phyloP scores from a whole-genome alignment of 2,329 filamentous ascomycete genomes.

The Chaetomium sp. region DNA sequence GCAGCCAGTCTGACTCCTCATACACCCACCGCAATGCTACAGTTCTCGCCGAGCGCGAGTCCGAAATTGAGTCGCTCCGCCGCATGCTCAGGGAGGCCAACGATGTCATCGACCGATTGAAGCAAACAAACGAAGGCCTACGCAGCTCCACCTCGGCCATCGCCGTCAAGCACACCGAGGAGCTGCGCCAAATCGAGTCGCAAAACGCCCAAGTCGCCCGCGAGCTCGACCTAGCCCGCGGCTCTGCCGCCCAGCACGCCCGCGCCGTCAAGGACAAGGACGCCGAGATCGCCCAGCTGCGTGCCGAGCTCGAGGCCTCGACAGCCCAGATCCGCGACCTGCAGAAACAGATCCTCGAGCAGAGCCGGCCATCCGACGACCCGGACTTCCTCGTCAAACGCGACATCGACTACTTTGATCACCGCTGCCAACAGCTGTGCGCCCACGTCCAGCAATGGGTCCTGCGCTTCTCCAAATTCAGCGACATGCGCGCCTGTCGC shows the following conservation, averaged over 20 bases:
- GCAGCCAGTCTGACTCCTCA: conserved; percentile 67
- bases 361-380: conserved; percentile 48
- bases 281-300: conserved; percentile 76
- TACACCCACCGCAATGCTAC: conserved; percentile 67
- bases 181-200: conserved; percentile 66
- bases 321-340: conserved; percentile 62
- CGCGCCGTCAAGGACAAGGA: conserved; percentile 79
- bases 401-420: conserved; percentile 95
- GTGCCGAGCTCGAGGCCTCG: conserved; percentile 74
- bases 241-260: conserved; percentile 62
- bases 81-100: conserved; percentile 78
- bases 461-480: conserved; percentile 95
- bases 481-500: conserved; percentile 85
- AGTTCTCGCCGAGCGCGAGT: conserved; percentile 77
- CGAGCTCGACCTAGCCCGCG: conserved; percentile 69
- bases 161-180: conserved; percentile 72
- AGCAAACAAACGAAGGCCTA: conserved; percentile 79
- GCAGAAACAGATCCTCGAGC: conserved; percentile 62
- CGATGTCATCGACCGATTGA: conserved; percentile 77
- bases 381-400: conserved; percentile 74
- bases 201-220: conserved; percentile 66
- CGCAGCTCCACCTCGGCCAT: conserved; percentile 76
- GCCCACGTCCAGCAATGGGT: conserved; percentile 98
- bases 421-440: conserved; percentile 90
- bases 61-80: conserved; percentile 81